Conservation (phyloP, 495 filamentous ascomycete genomes). For the Clohesyomyces aquaticus region DNA sequence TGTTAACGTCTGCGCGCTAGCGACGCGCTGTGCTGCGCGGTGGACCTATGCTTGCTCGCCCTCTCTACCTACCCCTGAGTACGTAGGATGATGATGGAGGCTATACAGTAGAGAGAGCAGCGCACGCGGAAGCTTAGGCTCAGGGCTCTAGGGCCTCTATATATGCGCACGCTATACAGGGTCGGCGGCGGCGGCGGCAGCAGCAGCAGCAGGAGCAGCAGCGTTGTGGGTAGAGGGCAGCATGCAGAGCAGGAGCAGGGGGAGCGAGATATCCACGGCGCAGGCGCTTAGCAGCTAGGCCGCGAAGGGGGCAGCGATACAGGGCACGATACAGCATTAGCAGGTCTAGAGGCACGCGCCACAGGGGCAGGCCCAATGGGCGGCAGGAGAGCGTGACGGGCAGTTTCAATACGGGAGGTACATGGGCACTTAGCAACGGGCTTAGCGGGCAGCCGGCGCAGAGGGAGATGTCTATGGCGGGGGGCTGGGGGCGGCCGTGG, state of each 20-base stretch:
- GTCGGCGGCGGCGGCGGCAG: too few relatives aligned
- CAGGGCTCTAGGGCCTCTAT: background rate
- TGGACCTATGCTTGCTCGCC: background rate
- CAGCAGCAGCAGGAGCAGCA: background rate
- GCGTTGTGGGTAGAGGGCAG: too few relatives aligned
- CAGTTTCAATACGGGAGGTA: background rate
- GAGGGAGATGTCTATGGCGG: too few relatives aligned
- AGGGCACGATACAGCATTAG: background rate
- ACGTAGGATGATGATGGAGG: background rate
- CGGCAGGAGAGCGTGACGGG: background rate
- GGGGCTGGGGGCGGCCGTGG: too few relatives aligned
- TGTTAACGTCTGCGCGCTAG: background rate
- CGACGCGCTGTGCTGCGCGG: background rate
- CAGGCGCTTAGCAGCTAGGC: background rate
- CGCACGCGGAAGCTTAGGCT: background rate
- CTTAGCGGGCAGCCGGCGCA: background rate
- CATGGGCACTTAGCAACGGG: background rate
- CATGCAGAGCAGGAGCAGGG: too few relatives aligned
- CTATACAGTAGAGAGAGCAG: background rate
- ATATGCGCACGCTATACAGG: background rate
- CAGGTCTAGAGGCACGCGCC: background rate
- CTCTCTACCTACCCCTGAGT: background rate
- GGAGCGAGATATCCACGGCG: background rate
- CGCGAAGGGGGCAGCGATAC: background rate
- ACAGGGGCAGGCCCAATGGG: background rate